phyloP scores from a whole-genome alignment of 495 filamentous ascomycete genomes.

The Aspergillus diversus region DNA sequence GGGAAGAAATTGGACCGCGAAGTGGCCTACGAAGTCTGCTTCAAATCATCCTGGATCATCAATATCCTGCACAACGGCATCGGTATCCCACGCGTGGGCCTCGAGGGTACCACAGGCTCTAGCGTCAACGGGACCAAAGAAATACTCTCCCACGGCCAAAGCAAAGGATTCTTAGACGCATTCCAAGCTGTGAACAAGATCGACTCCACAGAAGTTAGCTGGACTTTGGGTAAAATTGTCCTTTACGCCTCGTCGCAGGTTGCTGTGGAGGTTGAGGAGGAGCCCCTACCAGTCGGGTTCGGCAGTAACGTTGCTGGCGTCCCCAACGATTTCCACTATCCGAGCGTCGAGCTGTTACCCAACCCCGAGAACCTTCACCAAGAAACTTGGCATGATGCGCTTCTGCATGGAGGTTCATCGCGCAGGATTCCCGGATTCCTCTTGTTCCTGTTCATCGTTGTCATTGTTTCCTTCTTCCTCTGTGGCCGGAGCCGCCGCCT shows the following conservation, averaged over 20 bases:
- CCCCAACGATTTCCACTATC: constrained; percentile 81
- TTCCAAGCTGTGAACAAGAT: constrained; percentile 97
- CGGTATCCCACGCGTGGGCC: constrained; percentile 84
- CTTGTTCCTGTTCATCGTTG: constrained; percentile 73
- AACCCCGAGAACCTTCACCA: constrained; percentile 54
- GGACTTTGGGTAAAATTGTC: constrained; percentile 98
- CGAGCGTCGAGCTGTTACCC: constrained; percentile 61
- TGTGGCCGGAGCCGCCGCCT: constrained; percentile 72
- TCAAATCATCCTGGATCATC: constrained; percentile 97
- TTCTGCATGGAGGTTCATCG: constrained; percentile 62
- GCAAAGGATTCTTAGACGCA: constrained; percentile 81
- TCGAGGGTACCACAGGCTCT: constrained; percentile 61
- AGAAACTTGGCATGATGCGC: constrained; percentile 73
- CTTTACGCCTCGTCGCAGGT: constrained; percentile 92
- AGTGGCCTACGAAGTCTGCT: constrained; percentile 84
- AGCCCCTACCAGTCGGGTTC: constrained; percentile 78
- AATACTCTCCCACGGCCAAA: constrained; percentile 67
- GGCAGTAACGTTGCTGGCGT: constrained; percentile 74
- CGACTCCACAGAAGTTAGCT: constrained; percentile 90
- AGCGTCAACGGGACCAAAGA: constrained; percentile 76
- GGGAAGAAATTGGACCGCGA: constrained; percentile 76
- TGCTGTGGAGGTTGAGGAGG: constrained; percentile 59
- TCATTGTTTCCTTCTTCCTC: constrained; percentile 67
- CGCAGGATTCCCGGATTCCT: constrained; percentile 74
- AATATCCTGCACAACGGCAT: constrained; percentile 96